phyloP scores from a whole-genome alignment of 2,329 filamentous ascomycete species.

The Didymella arachidicola region DNA sequence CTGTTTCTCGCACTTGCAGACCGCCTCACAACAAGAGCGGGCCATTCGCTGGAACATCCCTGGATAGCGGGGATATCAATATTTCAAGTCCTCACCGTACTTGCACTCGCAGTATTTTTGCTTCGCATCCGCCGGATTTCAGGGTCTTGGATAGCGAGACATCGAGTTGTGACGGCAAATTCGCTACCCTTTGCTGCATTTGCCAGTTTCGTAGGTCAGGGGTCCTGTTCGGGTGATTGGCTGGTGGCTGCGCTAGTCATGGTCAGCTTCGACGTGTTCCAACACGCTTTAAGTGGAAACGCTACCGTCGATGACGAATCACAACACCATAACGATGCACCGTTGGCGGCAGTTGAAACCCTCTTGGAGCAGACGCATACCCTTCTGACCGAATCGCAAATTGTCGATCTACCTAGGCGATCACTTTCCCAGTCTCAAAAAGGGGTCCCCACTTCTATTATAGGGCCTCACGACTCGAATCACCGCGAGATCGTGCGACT shows the following conservation, averaged over 20 bases:
- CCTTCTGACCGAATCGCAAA: constrained; percentile 29
- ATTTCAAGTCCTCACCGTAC: constrained; percentile 29
- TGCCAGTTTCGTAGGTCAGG: constrained; percentile 33
- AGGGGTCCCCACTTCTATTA: constrained; percentile 16
- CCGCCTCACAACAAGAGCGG: constrained; percentile 18
- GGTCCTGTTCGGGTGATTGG: constrained; percentile 30
- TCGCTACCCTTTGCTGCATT: constrained; percentile 35
- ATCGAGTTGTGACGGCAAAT: constrained; percentile 31
- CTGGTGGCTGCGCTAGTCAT: constrained; percentile 41
- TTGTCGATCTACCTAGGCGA: constrained; percentile 14
- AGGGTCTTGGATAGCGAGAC: constrained; percentile 32
- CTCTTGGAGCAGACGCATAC: constrained; percentile 29
- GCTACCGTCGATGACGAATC: constrained; percentile 28
- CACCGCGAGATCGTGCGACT: constrained; percentile 43
- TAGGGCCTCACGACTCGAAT: constrained; percentile 28
- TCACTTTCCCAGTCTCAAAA: constrained; percentile 19
- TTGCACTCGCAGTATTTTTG: constrained; percentile 30
- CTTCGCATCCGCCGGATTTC: constrained; percentile 25
- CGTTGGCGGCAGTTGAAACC: constrained; percentile 41
- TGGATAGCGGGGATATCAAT: constrained; percentile 31
- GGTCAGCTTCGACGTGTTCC: constrained; percentile 44
- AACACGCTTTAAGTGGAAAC: constrained; percentile 27
- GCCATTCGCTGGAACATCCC: constrained; percentile 17
- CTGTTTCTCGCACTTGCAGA: constrained; percentile 22
- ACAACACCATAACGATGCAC: constrained; percentile 19